Evolutionary conservation across 306 rosid species (phyloP).

Genomic region (Cicer arietinum): DNA sequence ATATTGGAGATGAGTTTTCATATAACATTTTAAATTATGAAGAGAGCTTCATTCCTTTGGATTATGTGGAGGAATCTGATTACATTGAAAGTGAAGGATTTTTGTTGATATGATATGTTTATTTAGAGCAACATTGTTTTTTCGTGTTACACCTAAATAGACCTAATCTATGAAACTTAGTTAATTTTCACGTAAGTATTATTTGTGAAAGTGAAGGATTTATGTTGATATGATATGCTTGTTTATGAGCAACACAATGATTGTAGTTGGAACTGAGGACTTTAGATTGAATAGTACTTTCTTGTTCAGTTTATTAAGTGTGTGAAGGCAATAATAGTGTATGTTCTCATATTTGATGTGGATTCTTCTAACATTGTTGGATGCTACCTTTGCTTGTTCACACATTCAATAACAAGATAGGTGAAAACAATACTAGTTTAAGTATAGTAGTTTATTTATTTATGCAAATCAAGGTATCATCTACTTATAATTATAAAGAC

Average conservation of each 20-base stretch:
- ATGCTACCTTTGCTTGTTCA: no score
- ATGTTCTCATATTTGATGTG: no score
- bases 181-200: no score
- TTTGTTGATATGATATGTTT: background rate
- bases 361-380: no score
- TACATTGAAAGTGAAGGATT: background rate
- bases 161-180: no score
- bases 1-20: slow-evolving; percentile 29
- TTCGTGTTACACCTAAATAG: no score
- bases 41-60: slow-evolving; percentile 35
- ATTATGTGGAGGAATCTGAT: background rate
- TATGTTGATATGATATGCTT: background rate
- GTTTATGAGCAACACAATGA: background rate
- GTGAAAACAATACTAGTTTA: no score
- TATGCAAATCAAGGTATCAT: no score
- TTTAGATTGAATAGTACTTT: background rate
- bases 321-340: no score
- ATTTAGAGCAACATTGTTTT: background rate
- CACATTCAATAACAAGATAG: no score
- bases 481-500: no score
- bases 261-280: background rate
- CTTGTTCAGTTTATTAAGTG: background rate
- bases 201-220: background rate
- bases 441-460: no score
- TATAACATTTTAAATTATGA: slow-evolving; percentile 38